Percentiles rank a stretch among this genome's conserved stretches.
These are phyloP conservation scores for Cicer chorassanicum DNA, from an alignment of 306 rosid species.

Conservation along the genomic window DNA sequence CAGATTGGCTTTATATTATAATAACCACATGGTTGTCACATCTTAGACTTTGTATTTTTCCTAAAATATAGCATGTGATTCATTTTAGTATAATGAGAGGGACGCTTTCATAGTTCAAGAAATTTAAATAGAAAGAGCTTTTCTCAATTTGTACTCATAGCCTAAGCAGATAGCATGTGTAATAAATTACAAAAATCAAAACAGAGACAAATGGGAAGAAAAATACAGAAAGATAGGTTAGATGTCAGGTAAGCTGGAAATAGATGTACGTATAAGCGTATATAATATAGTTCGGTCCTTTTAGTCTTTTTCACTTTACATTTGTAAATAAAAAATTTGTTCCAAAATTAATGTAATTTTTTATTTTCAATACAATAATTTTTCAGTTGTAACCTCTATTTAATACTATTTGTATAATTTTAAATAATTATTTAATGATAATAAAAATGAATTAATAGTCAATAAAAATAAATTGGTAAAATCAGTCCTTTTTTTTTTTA, in stretches of 20 bases:
- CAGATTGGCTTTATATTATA: neutral
- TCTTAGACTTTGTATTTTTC: constrained; percentile 8
- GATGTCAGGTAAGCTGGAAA: constrained; percentile 25
- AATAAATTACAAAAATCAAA: neutral
- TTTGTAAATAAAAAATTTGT: too few species aligned
- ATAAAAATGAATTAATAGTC: too few species aligned
- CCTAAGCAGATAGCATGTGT: constrained; percentile 42
- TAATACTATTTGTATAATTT: too few species aligned
- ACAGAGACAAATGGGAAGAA: neutral
- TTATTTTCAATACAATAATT: too few species aligned
- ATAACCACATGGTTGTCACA: constrained; percentile 19
- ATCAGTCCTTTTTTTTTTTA: too few species aligned
- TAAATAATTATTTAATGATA: too few species aligned
- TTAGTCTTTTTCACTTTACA: too few species aligned
- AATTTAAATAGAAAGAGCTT: constrained; percentile 26
- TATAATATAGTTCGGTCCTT: neutral
- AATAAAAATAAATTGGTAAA: too few species aligned
- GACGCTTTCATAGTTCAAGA: constrained; percentile 32
- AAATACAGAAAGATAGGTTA: neutral
- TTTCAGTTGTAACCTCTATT: too few species aligned
- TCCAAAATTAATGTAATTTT: too few species aligned
- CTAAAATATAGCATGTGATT: neutral
- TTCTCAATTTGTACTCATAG: constrained; percentile 32
- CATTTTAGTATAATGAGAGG: neutral
- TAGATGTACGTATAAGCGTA: neutral